Conservation (phyloP, 2,329 filamentous ascomycete genomes). For the Exophiala spinifera region DNA sequence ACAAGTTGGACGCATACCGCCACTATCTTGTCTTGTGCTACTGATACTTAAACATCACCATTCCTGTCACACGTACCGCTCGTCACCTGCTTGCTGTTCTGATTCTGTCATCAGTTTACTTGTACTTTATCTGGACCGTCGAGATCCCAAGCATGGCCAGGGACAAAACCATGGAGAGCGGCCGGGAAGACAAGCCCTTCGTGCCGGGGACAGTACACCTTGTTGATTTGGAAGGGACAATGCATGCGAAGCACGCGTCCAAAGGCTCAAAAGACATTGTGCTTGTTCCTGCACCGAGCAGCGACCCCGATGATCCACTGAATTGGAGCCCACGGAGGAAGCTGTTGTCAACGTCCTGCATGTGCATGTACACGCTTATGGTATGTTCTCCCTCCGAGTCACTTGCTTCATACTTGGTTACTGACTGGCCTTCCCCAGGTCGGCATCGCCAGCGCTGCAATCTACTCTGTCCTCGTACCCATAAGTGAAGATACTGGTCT, state of each 20-base stretch:
- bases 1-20: neutral
- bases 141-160: neutral
- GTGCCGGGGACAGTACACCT: slow-evolving; percentile 37
- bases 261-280: slow-evolving; percentile 30
- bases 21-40: neutral
- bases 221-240: slow-evolving; percentile 30
- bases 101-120: too few species aligned
- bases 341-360: slow-evolving; percentile 32
- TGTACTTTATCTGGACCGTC: too few species aligned
- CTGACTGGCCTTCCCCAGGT: neutral
- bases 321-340: slow-evolving; percentile 37
- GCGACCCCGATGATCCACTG: slow-evolving; percentile 39
- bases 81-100: too few species aligned
- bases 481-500: slow-evolving; percentile 43
- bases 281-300: slow-evolving; percentile 34
- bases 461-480: slow-evolving; percentile 32
- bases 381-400: slow-evolving; percentile 28
- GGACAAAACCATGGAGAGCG: neutral
- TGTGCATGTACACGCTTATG: slow-evolving; percentile 34
- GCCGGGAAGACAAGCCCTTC: neutral
- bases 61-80: too few species aligned
- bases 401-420: slow-evolving; percentile 22
- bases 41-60: neutral
- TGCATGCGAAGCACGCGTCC: slow-evolving; percentile 22
- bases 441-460: neutral